phyloP scores from a whole-genome alignment of 768 basidiomycete species.

The Podaxis rugospora region DNA sequence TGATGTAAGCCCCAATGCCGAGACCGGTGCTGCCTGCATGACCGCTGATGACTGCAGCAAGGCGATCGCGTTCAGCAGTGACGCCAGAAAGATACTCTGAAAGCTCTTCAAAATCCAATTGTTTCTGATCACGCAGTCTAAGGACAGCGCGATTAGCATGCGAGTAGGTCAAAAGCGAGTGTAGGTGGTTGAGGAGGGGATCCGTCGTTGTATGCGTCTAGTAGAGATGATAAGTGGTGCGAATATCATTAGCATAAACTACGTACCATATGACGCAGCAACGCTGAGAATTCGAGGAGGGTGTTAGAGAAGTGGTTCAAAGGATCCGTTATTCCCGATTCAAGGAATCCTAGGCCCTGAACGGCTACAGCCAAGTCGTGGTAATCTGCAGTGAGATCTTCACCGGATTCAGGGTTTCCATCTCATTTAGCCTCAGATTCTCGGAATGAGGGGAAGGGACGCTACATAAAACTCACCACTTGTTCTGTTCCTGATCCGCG shows the following conservation, averaged over 20 bases:
- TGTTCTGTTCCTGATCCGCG: conserved; percentile 71
- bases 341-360: conserved; percentile 95
- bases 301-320: conserved; percentile 97
- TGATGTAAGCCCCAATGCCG: conserved; percentile 84
- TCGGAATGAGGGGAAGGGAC: conserved; percentile 27
- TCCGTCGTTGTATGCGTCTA: conserved; percentile 90
- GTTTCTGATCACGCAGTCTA: conserved; percentile 96
- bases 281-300: conserved; percentile 88
- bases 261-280: conserved; percentile 77
- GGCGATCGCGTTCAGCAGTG: conserved; percentile 86
- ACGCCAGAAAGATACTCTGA: conserved; percentile 94
- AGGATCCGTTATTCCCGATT: conserved; percentile 97
- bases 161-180: conserved; percentile 91
- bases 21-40: conserved; percentile 82
- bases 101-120: conserved; percentile 96
- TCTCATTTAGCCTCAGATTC: conserved; percentile 85
- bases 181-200: conserved; percentile 85
- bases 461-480: conserved; percentile 63
- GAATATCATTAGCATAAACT: not conserved
- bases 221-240: not conserved
- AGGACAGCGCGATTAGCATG: conserved; percentile 92
- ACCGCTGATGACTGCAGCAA: conserved; percentile 87
- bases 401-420: conserved; percentile 70
- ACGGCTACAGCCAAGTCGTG: conserved; percentile 95
- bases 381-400: conserved; percentile 97